Conservation (phyloP, 169 alveolate genomes). For the Cryptosporidium bovis region DNA sequence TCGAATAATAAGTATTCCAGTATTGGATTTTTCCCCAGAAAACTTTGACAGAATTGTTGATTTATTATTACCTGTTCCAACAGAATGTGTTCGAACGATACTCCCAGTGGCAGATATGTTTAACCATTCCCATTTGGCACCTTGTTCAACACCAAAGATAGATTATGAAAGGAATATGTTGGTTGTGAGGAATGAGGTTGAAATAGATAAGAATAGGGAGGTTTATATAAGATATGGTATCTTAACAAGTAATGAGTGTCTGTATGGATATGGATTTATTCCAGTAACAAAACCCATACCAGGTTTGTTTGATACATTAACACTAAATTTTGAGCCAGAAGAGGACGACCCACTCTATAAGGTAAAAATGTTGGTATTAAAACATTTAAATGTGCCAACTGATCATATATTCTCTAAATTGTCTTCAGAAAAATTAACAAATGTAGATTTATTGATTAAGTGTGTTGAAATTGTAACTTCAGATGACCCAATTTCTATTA, state of each 20-base stretch:
- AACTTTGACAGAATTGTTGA: background rate
- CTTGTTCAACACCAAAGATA: conserved; percentile 47
- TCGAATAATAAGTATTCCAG: conserved; percentile 23
- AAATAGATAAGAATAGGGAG: conserved; percentile 13
- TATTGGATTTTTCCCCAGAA: conserved; percentile 20
- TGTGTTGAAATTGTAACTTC: conserved; percentile 60
- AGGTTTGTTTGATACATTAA: conserved; percentile 59
- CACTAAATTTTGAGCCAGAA: conserved; percentile 64
- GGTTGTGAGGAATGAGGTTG: conserved; percentile 47
- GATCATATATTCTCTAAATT: conserved; percentile 63
- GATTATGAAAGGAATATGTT: conserved; percentile 20
- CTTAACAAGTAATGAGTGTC: conserved; percentile 35
- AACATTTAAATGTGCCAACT: conserved; percentile 55
- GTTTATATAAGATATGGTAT: conserved; percentile 54
- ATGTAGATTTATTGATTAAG: conserved; percentile 43
- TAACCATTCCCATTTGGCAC: conserved; percentile 62
- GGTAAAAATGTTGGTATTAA: conserved; percentile 52
- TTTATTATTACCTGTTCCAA: conserved; percentile 42
- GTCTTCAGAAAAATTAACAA: conserved; percentile 24
- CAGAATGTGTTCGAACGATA: conserved; percentile 42
- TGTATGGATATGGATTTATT: conserved; percentile 57
- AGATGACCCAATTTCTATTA: conserved; percentile 49
- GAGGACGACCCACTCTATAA: conserved; percentile 65
- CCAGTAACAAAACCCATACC: conserved; percentile 37
- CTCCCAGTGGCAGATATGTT: conserved; percentile 70